Percentiles rank a stretch among this genome's conserved stretches.
Evolutionary conservation across 306 rosid genomes (phyloP).

Genomic region (Heteromeles arbutifolia): DNA sequence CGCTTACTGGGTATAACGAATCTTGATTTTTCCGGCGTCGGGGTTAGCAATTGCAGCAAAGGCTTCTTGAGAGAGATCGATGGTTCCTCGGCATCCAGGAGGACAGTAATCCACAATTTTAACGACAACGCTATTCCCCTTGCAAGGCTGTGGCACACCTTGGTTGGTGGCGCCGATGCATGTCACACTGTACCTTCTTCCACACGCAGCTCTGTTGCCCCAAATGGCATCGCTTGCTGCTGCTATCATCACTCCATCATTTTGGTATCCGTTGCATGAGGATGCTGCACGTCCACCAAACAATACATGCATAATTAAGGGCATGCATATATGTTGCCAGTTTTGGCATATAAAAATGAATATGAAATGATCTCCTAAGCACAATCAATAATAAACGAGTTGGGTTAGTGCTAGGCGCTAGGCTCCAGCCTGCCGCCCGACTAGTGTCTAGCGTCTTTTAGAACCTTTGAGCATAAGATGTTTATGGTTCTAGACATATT

Average conservation of each 20-base stretch:
- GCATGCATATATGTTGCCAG: no score
- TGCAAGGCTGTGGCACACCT: constrained; percentile 15
- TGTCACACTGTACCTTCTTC: background rate
- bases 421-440: no score
- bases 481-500: no score
- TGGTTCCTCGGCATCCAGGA: constrained; percentile 12
- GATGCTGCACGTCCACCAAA: background rate
- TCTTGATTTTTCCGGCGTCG: constrained; percentile 10
- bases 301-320: no score
- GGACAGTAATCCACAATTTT: constrained; percentile 21
- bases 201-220: background rate
- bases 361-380: no score
- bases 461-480: no score
- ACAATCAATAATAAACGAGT: no score
- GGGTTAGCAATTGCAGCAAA: constrained; percentile 13
- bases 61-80: constrained; percentile 23
- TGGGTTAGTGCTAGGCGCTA: no score
- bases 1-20: constrained; percentile 12
- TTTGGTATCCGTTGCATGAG: constrained; percentile 1
- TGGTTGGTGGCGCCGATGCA: constrained; percentile 12
- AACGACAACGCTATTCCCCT: background rate
- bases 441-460: no score
- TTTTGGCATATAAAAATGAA: no score
- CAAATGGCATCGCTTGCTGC: constrained; percentile 7
- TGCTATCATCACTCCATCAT: background rate